phyloP scores from a whole-genome alignment of 768 basidiomycete genomes.

The Terana coerulea region DNA sequence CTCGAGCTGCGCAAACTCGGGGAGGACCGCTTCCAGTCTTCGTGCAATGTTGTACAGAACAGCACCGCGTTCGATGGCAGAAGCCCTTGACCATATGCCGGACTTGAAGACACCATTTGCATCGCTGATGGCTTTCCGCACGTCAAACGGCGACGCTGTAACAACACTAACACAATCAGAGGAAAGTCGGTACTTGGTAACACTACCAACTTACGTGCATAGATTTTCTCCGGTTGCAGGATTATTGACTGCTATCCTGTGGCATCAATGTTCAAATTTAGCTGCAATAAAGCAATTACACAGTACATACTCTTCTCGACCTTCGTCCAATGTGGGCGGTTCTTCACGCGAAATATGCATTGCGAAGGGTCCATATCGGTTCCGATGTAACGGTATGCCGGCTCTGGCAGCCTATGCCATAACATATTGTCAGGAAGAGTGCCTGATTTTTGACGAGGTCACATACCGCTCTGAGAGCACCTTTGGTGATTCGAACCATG shows the following conservation, averaged over 20 bases:
- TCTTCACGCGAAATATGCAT: conserved; percentile 15
- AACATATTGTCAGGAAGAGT: neutral
- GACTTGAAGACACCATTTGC: conserved; percentile 61
- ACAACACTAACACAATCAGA: conserved; percentile 40
- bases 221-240: conserved; percentile 65
- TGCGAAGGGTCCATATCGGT: conserved; percentile 24
- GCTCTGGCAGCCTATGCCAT: neutral
- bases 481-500: neutral
- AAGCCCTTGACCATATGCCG: conserved; percentile 68
- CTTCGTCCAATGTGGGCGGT: conserved; percentile 10
- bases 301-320: conserved; percentile 20
- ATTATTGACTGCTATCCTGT: conserved; percentile 54
- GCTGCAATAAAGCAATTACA: neutral
- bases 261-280: neutral
- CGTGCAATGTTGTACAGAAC: conserved; percentile 64
- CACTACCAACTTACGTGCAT: conserved; percentile 45
- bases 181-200: neutral
- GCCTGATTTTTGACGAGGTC: too few species aligned
- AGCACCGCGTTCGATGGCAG: conserved; percentile 56
- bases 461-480: neutral
- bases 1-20: conserved; percentile 62
- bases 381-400: neutral
- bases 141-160: conserved; percentile 48
- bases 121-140: conserved; percentile 44
- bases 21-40: conserved; percentile 51